These are phyloP conservation scores for Cymbopogon citratus DNA, from an alignment of 176 grass and related monocot genomes.

Conservation along the genomic window DNA sequence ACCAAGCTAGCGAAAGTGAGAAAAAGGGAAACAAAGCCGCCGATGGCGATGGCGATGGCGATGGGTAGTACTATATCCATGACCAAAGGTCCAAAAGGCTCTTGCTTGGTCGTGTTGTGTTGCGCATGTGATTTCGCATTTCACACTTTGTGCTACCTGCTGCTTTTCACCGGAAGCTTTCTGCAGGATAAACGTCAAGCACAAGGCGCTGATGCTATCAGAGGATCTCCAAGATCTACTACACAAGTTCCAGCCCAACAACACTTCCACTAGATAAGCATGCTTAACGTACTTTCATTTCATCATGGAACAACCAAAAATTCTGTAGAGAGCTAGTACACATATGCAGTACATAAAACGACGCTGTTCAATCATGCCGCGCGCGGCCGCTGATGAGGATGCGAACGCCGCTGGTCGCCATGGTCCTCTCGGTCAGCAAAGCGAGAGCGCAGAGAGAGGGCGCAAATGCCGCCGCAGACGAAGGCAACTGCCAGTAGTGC, in stretches of 20 bases:
- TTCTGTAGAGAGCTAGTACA: too few species aligned
- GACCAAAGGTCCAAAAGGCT: not conserved
- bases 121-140: not conserved
- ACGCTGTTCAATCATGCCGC: not conserved
- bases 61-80: not conserved
- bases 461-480: not conserved
- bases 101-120: slow-evolving; percentile 2
- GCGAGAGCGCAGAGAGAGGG: not conserved
- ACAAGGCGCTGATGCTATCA: too few species aligned
- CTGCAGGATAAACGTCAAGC: not conserved
- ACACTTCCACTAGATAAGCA: too few species aligned
- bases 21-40: not conserved
- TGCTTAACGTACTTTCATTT: too few species aligned
- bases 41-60: not conserved
- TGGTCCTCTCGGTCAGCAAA: not conserved
- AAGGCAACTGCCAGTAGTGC: not conserved
- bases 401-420: not conserved
- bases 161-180: not conserved
- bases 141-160: not conserved
- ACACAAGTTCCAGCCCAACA: too few species aligned
- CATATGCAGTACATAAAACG: not conserved
- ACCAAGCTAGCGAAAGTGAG: not conserved
- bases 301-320: too few species aligned
- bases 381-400: not conserved
- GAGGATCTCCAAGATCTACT: too few species aligned